Percentiles rank a stretch among this genome's conserved stretches.
Evolutionary conservation across 2,329 filamentous ascomycete genomes (phyloP).

Genomic region (Hymenoscyphus repandus): DNA sequence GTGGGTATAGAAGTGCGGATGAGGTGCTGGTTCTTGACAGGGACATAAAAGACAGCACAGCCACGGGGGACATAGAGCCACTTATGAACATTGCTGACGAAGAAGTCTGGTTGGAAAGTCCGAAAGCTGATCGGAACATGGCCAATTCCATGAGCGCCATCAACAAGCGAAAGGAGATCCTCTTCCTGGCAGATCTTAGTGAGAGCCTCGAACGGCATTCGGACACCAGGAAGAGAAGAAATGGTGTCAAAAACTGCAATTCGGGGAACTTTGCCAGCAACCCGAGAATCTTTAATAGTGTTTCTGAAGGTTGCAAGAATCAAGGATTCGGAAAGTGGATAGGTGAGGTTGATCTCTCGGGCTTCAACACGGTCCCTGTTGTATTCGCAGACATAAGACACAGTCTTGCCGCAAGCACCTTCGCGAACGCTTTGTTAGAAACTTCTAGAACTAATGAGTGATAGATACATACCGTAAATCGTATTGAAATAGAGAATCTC

Average conservation of each 20-base stretch:
- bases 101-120: conserved; percentile 73
- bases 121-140: conserved; percentile 67
- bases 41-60: conserved; percentile 77
- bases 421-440: neutral
- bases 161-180: conserved; percentile 62
- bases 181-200: conserved; percentile 58
- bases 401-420: conserved; percentile 63
- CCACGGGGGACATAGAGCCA: conserved; percentile 81
- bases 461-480: conserved; percentile 55
- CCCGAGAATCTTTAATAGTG: conserved; percentile 48
- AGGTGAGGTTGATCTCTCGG: conserved; percentile 54
- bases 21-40: conserved; percentile 67
- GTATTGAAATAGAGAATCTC: conserved; percentile 74
- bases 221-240: conserved; percentile 70
- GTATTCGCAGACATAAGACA: conserved; percentile 68
- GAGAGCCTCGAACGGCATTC: conserved; percentile 72
- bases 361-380: conserved; percentile 39
- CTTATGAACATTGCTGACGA: conserved; percentile 83
- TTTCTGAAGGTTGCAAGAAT: conserved; percentile 57
- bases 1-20: conserved; percentile 74
- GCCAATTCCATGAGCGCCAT: conserved; percentile 81
- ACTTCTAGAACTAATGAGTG: neutral
- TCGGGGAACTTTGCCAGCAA: conserved; percentile 55
- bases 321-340: conserved; percentile 65
- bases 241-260: conserved; percentile 77